Evolutionary conservation across 2,329 filamentous ascomycete genomes (phyloP).

Genomic region (Alternaria alternata): DNA sequence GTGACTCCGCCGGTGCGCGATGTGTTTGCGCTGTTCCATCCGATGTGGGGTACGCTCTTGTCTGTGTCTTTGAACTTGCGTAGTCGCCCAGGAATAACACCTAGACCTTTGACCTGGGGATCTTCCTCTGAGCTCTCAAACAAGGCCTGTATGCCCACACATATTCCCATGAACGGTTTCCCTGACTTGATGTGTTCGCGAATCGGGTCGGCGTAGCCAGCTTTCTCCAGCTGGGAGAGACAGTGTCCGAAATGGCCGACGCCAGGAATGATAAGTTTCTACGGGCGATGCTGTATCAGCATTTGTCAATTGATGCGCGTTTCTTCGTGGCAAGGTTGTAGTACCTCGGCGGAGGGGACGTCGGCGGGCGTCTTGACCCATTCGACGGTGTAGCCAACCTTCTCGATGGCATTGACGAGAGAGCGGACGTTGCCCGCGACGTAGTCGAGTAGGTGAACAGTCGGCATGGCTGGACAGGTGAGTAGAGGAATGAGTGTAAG

Average conservation of each 20-base stretch:
- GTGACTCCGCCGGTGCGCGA: conserved; percentile 51
- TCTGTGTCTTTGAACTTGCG: conserved; percentile 76
- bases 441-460: conserved; percentile 83
- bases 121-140: conserved; percentile 88
- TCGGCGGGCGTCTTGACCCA: conserved; percentile 90
- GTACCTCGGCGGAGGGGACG: conserved; percentile 82
- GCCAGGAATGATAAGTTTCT: conserved; percentile 94
- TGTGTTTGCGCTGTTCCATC: conserved; percentile 91
- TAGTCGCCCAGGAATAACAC: conserved; percentile 74
- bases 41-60: conserved; percentile 98
- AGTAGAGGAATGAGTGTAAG: neutral
- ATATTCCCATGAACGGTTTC: conserved; percentile 99
- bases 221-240: conserved; percentile 79
- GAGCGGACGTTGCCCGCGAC: conserved; percentile 96
- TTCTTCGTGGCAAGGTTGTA: conserved; percentile 5
- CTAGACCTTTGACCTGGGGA: conserved; percentile 74
- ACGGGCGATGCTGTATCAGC: conserved; percentile 44
- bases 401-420: conserved; percentile 96
- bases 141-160: conserved; percentile 89
- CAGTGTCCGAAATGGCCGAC: conserved; percentile 99
- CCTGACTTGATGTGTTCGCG: conserved; percentile 82
- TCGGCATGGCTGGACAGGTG: conserved; percentile 66
- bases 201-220: conserved; percentile 85
- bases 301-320: conserved; percentile 38
- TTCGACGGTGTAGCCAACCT: conserved; percentile 89